Percentiles rank a stretch among this genome's conserved stretches.
phyloP scores from a whole-genome alignment of 495 filamentous ascomycete species.

The Hypoxylon lenormandii region DNA sequence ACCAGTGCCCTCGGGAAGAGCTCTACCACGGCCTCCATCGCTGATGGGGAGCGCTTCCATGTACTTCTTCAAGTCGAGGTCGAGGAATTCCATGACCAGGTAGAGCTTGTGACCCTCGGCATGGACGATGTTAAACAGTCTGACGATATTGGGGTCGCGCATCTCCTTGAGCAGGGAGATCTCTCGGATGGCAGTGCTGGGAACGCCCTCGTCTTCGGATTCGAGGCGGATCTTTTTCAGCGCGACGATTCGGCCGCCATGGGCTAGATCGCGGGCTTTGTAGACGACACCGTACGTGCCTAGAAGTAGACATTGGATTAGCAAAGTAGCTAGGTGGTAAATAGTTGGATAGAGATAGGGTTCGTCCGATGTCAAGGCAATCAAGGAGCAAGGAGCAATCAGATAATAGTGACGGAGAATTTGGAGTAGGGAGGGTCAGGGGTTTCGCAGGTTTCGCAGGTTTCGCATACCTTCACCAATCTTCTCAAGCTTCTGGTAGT shows the following conservation, averaged over 20 bases:
- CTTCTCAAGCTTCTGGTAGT: conserved; percentile 99
- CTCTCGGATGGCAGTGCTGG: conserved; percentile 94
- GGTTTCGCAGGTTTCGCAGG: no score
- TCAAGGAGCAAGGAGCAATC: not conserved
- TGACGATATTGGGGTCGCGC: conserved; percentile 94
- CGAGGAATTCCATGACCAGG: conserved; percentile 93
- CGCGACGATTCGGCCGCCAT: conserved; percentile 85
- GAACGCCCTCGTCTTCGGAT: conserved; percentile 96
- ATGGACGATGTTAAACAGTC: conserved; percentile 92
- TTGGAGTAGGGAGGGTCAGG: not conserved
- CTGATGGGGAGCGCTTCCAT: conserved; percentile 95
- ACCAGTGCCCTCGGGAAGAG: conserved; percentile 81
- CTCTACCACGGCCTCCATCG: conserved; percentile 89
- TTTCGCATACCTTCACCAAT: conserved; percentile 98
- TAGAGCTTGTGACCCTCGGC: conserved; percentile 97
- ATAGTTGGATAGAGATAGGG: not conserved
- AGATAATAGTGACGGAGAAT: conserved; percentile 5
- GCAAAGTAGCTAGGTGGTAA: conserved; percentile 2
- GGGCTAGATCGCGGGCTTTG: conserved; percentile 84
- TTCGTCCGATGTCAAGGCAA: not conserved
- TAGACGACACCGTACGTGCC: conserved; percentile 94
- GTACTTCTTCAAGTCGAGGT: conserved; percentile 96
- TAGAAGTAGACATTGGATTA: conserved; percentile 49
- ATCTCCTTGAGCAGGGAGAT: conserved; percentile 97
- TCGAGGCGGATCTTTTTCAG: conserved; percentile 99